Conservation (phyloP, 768 basidiomycete species). For the Tylopilus balloui region DNA sequence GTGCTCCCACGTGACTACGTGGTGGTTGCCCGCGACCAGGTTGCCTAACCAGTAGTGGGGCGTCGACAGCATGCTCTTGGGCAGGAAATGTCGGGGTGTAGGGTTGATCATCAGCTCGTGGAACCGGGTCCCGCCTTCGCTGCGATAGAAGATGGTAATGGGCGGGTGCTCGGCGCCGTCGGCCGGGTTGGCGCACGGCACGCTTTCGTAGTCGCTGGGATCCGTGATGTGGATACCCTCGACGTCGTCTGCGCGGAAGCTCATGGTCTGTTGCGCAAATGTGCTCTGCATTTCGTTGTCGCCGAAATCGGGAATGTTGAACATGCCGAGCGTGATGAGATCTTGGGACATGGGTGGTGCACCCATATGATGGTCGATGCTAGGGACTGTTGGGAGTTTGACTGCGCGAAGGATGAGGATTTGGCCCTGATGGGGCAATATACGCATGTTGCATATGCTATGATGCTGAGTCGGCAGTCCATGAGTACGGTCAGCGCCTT, state of each 20-base stretch:
- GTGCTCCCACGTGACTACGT: constrained; percentile 26
- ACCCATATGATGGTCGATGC: background rate
- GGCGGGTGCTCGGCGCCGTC: constrained; percentile 29
- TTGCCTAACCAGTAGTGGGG: constrained; percentile 30
- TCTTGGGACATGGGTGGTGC: constrained; percentile 23
- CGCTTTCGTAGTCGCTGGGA: constrained; percentile 22
- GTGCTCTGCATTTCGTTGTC: constrained; percentile 26
- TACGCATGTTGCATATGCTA: constrained; percentile 47
- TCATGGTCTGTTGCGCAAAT: constrained; percentile 26
- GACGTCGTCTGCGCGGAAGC: constrained; percentile 30
- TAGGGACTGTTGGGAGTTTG: constrained; percentile 13
- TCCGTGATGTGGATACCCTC: constrained; percentile 35
- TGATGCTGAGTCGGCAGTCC: constrained; percentile 35
- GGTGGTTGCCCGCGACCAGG: constrained; percentile 22
- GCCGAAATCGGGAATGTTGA: constrained; percentile 29
- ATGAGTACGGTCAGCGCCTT: constrained; percentile 5
- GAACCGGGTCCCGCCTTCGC: constrained; percentile 25
- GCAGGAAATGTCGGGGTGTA: constrained; percentile 19
- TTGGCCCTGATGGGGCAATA: constrained; percentile 47
- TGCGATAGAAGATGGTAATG: constrained; percentile 33
- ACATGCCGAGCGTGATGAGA: constrained; percentile 30
- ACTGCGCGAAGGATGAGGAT: constrained; percentile 49
- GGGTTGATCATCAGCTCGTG: constrained; percentile 30
- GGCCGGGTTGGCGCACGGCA: constrained; percentile 12
- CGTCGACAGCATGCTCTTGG: constrained; percentile 21